Evolutionary conservation across 805 yeast species (phyloP), one percentile per base, ranked within the genome.

Genomic region (Teunomyces gatunensis): DNA sequence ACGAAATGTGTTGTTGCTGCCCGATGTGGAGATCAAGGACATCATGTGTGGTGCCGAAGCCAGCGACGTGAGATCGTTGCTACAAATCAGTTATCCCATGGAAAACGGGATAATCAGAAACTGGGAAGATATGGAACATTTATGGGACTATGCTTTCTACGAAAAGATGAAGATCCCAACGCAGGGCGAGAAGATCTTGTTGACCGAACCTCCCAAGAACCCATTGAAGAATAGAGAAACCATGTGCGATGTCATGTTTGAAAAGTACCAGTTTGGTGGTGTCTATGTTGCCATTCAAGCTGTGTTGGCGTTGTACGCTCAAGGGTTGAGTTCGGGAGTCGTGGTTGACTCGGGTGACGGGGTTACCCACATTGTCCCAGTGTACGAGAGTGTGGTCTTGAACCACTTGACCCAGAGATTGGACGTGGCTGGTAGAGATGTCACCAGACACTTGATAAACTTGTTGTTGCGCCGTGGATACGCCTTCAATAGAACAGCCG

Each of bases 261-360:
- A 91, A 65, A 85, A 85, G 63, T 91, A 90, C 68, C 81, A 84
- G 49, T 87, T 90, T 65, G 89, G 92, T 33, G 97, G 96, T 15
- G 96, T 91, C 7, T 91, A 92, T 58, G 96, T 91, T 41, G 96
- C 97, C 17, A 89, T 89, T 61, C 97, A 92, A 74, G 98, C 98
- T 3, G 99, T 94, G n/a, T 78, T 94, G 61, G 98, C 98, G 0
- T 78, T 94, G 47, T 94, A 94, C 59, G 98, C 98, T 1, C 98
- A 94, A 71, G 98, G 98, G 52, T 78, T 92, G 58, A 85, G 95
- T 21, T 87, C 96, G 0, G 99, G 99, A 59, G 98, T 94, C 15
- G 99, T 94, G 49, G 98, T 94, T 18, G 99, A 94, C 68, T 89
- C 97, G 3, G 99, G 99, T 62, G 98, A 91, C 66, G 98, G 98